Evolutionary conservation across 768 basidiomycete species (phyloP).

Genomic region (Tricholoma hemisulphureum): DNA sequence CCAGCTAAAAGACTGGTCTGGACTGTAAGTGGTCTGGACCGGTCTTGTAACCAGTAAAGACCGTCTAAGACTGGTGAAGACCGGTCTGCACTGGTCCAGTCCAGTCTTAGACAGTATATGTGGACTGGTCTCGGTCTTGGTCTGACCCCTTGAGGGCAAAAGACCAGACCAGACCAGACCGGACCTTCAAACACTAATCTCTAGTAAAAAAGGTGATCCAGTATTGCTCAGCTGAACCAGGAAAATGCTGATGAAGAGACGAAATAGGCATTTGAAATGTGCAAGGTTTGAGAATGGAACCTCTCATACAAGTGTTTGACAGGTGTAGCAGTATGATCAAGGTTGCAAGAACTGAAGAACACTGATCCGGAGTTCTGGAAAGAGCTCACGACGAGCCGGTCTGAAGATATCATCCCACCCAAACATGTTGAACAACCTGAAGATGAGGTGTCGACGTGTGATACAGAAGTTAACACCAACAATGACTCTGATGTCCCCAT

Average conservation of each 20-base stretch:
- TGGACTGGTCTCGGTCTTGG: too few species aligned
- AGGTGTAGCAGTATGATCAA: neutral
- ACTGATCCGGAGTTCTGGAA: neutral
- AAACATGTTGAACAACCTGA: neutral
- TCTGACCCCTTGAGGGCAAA: too few species aligned
- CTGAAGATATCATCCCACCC: neutral
- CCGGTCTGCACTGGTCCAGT: too few species aligned
- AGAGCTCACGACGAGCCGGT: neutral
- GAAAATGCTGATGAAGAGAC: too few species aligned
- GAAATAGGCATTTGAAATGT: neutral
- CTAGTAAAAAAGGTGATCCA: neutral
- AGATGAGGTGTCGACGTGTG: neutral
- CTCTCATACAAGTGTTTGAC: neutral
- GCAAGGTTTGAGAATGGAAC: neutral
- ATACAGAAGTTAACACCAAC: neutral
- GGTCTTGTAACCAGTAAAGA: too few species aligned
- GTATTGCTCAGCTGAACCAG: neutral
- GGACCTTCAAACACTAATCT: too few species aligned
- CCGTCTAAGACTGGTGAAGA: too few species aligned
- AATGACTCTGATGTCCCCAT: neutral
- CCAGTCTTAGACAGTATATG: too few species aligned
- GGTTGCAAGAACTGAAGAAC: neutral
- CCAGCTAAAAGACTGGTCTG: too few species aligned
- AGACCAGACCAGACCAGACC: too few species aligned
- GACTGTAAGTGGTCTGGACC: too few species aligned